Evolutionary conservation across 139 green algal genomes (phyloP).

Genomic region (Chlamydomonas sphaeroides): DNA sequence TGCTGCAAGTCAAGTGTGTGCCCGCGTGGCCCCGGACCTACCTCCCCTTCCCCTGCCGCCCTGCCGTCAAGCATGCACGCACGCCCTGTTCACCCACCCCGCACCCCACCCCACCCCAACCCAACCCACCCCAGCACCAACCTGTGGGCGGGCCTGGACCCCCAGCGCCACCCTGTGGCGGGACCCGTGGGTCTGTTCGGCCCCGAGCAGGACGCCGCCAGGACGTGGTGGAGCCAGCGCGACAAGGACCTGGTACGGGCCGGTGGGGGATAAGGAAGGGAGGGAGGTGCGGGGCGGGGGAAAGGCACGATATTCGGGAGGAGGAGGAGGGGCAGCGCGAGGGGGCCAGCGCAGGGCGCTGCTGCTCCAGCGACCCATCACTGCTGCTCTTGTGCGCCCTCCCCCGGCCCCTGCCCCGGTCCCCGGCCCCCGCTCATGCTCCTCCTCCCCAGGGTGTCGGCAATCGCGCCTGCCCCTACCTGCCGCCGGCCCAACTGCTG

Average conservation of each 20-base stretch:
- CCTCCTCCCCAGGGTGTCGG: background rate
- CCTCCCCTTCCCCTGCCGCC: too few species aligned
- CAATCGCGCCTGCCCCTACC: constrained; percentile 18
- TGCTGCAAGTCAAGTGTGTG: too few species aligned
- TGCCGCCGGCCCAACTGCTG: background rate
- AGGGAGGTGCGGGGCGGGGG: background rate
- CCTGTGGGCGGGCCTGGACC: constrained; percentile 18
- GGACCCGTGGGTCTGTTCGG: constrained; percentile 32
- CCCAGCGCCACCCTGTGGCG: background rate
- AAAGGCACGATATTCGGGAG: background rate
- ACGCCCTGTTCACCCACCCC: too few species aligned
- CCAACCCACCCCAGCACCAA: too few species aligned
- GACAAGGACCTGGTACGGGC: background rate
- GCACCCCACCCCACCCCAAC: too few species aligned
- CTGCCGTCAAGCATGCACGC: too few species aligned
- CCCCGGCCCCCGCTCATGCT: too few species aligned
- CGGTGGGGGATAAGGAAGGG: background rate
- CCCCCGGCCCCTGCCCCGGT: too few species aligned
- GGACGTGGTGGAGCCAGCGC: background rate
- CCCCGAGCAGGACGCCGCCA: constrained; percentile 1
- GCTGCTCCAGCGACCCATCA: background rate
- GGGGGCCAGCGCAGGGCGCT: background rate
- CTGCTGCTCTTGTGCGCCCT: background rate
- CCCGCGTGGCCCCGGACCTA: too few species aligned
- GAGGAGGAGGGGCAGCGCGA: too few species aligned